Base-by-base conservation (phyloP, 257 asterid genomes). In the Agastache rugosa region DNA sequence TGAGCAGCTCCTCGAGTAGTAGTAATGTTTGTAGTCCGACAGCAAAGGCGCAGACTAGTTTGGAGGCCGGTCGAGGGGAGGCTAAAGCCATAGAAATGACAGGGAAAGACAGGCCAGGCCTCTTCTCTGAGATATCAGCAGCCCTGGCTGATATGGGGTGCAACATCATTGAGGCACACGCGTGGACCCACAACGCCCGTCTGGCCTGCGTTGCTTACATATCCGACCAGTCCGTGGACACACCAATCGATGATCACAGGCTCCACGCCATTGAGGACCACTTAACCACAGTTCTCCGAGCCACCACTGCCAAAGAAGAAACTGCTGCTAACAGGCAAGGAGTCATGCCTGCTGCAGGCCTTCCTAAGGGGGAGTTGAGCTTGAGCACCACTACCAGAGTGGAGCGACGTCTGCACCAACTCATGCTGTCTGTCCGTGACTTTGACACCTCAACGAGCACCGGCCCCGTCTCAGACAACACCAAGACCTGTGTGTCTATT, bases 71-170 rank as follows among this genome's bases (percentile, higher is more conserved):
- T 17, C 54, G 58, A 0, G 67, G 65, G 8, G 86, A 82, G 71
- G 83, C 88, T 0, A 81, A 84, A 71, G 91, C 92, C 3, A 91
- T 91, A 8, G 97, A 89, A 75, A 77, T 89, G 88, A 86, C 88
- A 1, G 97, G 97, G 64, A 89, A 81, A 58, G 97, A 89, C 80
- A 71, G 97, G 74, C 93, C 97, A 0, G 94, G 94, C 0, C 72
- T 91, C 9, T 87, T 91, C 51, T 89, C 97, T 0, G 97, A 91
- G 87, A 89, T 91, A 34, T 89, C 94, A 65, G 97, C 97, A 6
- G 94, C 93, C 27, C 39, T 89, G 31, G 92, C 91, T 5, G 94
- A 91, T 60, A 92, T 89, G 56, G 88, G 86, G 6, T 85, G 93
- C 83, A 87, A 87, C 83, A 79, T 91, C 0, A 83, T 89, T 0